Percentiles rank a stretch among this genome's conserved stretches.
Conservation (phyloP, 371 early-diverging fungal species). For the Mucor plumbeus region DNA sequence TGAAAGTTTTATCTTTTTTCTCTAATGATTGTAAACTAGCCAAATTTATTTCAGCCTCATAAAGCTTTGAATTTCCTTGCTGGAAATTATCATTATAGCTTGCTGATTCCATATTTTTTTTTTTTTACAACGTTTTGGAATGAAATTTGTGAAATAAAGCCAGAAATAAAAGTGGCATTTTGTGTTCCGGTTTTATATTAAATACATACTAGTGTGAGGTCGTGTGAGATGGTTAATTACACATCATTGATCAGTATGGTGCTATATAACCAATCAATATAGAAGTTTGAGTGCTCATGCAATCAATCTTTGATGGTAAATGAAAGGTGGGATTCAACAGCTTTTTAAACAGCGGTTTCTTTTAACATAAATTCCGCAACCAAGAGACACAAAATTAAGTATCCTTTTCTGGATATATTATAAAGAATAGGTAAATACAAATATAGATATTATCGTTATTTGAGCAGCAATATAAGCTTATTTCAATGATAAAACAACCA, state of each 20-base stretch:
- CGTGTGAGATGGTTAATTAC: slow-evolving; percentile 25
- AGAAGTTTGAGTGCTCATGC: not conserved
- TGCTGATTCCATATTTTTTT: not conserved
- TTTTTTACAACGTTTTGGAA: not conserved
- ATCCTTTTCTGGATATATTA: too few relatives aligned
- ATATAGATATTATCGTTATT: too few relatives aligned
- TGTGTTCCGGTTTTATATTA: slow-evolving; percentile 20
- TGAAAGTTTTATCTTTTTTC: slow-evolving; percentile 29
- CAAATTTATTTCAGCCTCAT: not conserved
- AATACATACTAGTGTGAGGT: slow-evolving; percentile 30
- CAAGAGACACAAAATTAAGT: too few relatives aligned
- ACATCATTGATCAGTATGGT: not conserved
- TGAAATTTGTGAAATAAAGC: not conserved
- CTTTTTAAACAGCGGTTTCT: too few relatives aligned
- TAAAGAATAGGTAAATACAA: too few relatives aligned
- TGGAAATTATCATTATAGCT: slow-evolving; percentile 17
- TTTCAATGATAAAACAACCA: too few relatives aligned
- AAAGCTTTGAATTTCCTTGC: not conserved
- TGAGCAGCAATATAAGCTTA: too few relatives aligned
- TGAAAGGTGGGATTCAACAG: too few relatives aligned
- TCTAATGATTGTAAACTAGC: slow-evolving; percentile 8
- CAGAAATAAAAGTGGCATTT: slow-evolving; percentile 7
- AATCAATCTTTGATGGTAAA: not conserved
- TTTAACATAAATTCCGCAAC: too few relatives aligned
- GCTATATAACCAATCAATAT: not conserved